phyloP scores from a whole-genome alignment of 176 grass and related monocot genomes.

The Triticum aestivum region DNA sequence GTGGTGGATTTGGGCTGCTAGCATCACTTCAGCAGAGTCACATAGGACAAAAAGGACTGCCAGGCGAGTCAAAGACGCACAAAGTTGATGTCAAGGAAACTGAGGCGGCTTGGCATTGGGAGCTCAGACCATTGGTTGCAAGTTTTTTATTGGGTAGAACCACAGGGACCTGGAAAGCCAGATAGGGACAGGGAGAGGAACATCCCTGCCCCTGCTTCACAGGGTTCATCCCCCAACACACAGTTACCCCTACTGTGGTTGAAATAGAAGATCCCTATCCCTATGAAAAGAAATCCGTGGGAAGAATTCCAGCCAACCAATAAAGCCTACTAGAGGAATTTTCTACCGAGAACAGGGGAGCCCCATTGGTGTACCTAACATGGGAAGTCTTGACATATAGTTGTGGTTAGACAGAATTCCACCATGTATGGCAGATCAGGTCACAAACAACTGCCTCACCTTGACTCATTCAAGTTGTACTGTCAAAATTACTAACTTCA shows the following conservation, averaged over 20 bases:
- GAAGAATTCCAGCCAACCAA: too few species aligned
- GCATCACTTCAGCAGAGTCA: background rate
- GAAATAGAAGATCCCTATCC: background rate
- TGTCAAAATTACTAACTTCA: too few species aligned
- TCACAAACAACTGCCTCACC: background rate
- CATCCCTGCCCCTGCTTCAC: too few species aligned
- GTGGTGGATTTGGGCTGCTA: background rate
- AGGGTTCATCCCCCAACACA: too few species aligned
- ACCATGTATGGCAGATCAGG: background rate
- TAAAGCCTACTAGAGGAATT: background rate
- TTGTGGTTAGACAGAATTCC: background rate
- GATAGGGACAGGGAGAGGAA: too few species aligned
- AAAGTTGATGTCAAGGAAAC: background rate
- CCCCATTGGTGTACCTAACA: conserved; percentile 4
- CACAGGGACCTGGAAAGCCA: background rate
- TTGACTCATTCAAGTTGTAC: background rate
- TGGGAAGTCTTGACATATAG: background rate
- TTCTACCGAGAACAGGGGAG: background rate
- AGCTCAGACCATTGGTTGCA: too few species aligned
- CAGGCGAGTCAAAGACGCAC: background rate
- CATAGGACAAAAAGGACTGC: background rate
- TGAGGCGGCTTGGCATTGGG: background rate
- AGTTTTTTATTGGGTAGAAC: background rate
- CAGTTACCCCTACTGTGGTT: background rate
- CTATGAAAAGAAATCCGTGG: background rate